These are phyloP conservation scores for Pseudocercospora eumusae DNA, from an alignment of 2,329 filamentous ascomycete genomes.

Conservation along the genomic window DNA sequence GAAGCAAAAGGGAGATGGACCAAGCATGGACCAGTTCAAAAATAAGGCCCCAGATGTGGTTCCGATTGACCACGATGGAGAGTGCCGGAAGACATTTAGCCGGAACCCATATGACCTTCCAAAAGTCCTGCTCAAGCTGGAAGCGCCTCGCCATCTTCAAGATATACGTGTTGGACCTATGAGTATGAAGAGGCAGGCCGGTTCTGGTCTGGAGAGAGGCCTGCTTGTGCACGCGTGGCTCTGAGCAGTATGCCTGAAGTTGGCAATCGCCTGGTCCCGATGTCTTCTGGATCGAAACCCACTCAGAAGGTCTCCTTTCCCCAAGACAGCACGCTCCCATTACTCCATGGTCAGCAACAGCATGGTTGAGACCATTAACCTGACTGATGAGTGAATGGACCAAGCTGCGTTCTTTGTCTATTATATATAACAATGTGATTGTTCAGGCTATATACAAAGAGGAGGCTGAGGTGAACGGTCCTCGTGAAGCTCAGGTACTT, in stretches of 20 bases:
- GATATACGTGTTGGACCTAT: background rate
- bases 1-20: background rate
- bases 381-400: background rate
- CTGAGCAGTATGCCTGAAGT: background rate
- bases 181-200: background rate
- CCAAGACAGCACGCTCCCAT: background rate
- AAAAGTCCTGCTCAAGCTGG: slow-evolving; percentile 1
- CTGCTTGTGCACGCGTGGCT: background rate
- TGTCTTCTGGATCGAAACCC: background rate
- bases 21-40: background rate
- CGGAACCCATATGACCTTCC: background rate
- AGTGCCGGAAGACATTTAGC: background rate
- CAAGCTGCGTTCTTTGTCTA: background rate
- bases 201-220: background rate
- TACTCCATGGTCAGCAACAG: background rate
- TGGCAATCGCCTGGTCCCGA: background rate
- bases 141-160: background rate
- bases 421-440: background rate
- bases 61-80: slow-evolving; percentile 10
- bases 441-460: background rate
- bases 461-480: background rate
- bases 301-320: background rate
- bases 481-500: background rate
- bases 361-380: background rate
- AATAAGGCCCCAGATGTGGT: slow-evolving; percentile 3